Evolutionary conservation across 768 basidiomycete genomes (phyloP), one percentile per base, ranked within the genome.

Genomic region (Russula sp.): DNA sequence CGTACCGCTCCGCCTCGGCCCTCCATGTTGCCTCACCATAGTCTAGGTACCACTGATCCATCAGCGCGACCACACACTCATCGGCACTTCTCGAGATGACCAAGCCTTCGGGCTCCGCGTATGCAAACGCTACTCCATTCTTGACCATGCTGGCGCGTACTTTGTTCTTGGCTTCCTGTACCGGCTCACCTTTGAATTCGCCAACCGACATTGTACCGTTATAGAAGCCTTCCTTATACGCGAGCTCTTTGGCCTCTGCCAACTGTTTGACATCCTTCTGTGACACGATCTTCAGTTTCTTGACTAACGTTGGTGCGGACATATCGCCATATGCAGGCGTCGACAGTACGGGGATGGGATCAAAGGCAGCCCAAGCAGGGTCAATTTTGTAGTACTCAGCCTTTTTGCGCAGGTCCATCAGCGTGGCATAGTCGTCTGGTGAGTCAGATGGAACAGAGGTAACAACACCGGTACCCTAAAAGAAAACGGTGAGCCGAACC

Each of bases 31-130:
- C 73, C 77, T 98, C 93, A 68, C 96, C 97, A 69, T 98, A 99
- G 74, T 98, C 93, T 73, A 98, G 75, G 74, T 98, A 99, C 95
- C 96, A 99, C 74, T 99, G 97, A 72, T 99, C 97, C 84, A 94
- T 95, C 66, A 99, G 76, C 3, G 96, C 95, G 60, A 99, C 93
- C 20, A 98, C 90, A 76, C 97, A 99, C 75, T 98, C 96, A 70
- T 99, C 97, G n/a, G 83, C 85, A 73, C 89, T 93, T 47, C 96
- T 81, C 48, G 88, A 91, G 69, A 94, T 83, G 69, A 98, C 88
- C 66, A 91, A 72, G 59, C 88, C 89, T 73, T 98, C 95, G 0
- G 96, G 96, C 74, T 98, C 96, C 10, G 95, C 93, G 71, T 99
- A 99, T 60, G 90, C 80, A 68, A 97, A 86, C 7, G 91, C 96